Conservation (phyloP, 2,329 filamentous ascomycete species). For the Scortechinia acanthostroma region DNA sequence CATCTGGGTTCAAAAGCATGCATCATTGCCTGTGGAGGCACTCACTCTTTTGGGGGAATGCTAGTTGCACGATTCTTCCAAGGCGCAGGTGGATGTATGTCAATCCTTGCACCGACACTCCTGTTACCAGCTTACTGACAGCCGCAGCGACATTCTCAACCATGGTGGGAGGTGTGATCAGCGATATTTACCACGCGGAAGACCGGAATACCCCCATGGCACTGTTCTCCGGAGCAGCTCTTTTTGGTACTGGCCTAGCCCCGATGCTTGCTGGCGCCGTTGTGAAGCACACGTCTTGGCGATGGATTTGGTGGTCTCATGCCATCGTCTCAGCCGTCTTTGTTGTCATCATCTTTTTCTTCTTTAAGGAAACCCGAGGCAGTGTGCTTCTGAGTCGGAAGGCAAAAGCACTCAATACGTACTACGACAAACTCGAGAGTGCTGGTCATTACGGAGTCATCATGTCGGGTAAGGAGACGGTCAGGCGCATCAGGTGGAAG, state of each 20-base stretch:
- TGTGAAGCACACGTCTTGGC: slow-evolving; percentile 61
- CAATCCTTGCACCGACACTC: slow-evolving; percentile 10
- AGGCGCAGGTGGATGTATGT: slow-evolving; percentile 66
- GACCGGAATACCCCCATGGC: slow-evolving; percentile 86
- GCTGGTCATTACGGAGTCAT: slow-evolving; percentile 46
- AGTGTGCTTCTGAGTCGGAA: slow-evolving; percentile 70
- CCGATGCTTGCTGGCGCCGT: slow-evolving; percentile 69
- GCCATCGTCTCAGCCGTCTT: slow-evolving; percentile 55
- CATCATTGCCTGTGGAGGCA: slow-evolving; percentile 68
- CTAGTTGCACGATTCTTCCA: slow-evolving; percentile 69
- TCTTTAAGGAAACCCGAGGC: slow-evolving; percentile 78
- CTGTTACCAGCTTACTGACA: background rate
- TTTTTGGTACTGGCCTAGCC: slow-evolving; percentile 74
- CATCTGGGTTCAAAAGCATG: slow-evolving; percentile 27
- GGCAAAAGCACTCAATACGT: slow-evolving; percentile 70
- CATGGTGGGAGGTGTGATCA: slow-evolving; percentile 86
- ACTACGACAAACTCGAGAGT: slow-evolving; percentile 69
- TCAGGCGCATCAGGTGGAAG: slow-evolving; percentile 67
- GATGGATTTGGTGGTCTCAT: slow-evolving; percentile 87
- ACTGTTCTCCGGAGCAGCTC: slow-evolving; percentile 71
- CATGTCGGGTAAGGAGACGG: slow-evolving; percentile 11
- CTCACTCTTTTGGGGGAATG: slow-evolving; percentile 65
- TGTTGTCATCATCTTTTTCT: slow-evolving; percentile 27
- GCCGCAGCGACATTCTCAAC: slow-evolving; percentile 61
- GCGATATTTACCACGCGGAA: slow-evolving; percentile 73